phyloP scores from a whole-genome alignment of 129 eudicot genomes.

The Centaurea solstitialis region DNA sequence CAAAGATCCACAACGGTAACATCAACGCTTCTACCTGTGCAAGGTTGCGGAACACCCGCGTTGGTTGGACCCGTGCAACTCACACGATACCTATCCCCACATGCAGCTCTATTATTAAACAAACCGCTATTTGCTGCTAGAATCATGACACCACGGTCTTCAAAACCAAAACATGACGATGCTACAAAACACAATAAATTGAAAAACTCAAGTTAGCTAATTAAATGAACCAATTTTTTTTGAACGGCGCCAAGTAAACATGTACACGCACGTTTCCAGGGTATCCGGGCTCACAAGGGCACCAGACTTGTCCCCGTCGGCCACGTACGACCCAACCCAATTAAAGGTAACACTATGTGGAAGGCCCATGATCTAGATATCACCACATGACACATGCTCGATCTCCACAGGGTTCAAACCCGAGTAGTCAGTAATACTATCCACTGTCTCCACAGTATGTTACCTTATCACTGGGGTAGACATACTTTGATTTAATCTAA shows the following conservation, averaged over 20 bases:
- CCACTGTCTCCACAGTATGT: no score
- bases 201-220: not conserved
- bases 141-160: conserved; percentile 18
- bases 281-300: no score
- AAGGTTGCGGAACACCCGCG: conserved; percentile 32
- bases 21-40: conserved; percentile 25
- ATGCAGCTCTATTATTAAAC: conserved; percentile 18
- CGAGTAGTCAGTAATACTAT: no score
- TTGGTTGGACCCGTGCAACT: conserved; percentile 22
- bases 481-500: not conserved
- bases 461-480: no score
- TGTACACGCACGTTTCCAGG: no score
- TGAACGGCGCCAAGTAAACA: no score
- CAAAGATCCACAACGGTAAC: conserved; percentile 49
- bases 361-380: no score
- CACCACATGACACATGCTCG: no score
- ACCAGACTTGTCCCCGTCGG: no score
- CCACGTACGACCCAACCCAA: no score
- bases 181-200: conserved; percentile 1
- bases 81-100: conserved; percentile 23
- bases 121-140: conserved; percentile 18
- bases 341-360: no score
- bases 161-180: conserved; percentile 25
- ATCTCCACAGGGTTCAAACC: no score
- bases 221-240: not conserved